Evolutionary conservation across 805 yeast species (phyloP).

Genomic region (Teunomyces kruisii): DNA sequence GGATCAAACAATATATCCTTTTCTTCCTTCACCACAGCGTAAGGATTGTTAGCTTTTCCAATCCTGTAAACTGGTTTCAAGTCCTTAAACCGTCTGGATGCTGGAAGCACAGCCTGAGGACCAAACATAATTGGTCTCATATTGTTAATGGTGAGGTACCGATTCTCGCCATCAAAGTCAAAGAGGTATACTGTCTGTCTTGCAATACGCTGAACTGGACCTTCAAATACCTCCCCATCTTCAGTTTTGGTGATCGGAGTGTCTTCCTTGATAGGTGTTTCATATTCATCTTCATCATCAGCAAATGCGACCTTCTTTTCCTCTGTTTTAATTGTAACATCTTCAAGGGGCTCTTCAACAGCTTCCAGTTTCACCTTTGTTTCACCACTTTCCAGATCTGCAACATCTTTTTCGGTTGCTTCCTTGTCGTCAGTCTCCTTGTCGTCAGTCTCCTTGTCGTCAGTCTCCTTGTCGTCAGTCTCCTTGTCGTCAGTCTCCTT

Average conservation of each 20-base stretch:
- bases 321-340: not conserved
- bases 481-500: no score
- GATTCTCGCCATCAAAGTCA: slow-evolving; percentile 41
- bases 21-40: slow-evolving; percentile 31
- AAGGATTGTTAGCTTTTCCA: slow-evolving; percentile 38
- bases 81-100: slow-evolving; percentile 53
- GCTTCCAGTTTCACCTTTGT: slow-evolving; percentile 1
- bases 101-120: slow-evolving; percentile 50
- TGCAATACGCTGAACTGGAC: slow-evolving; percentile 65
- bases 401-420: not conserved
- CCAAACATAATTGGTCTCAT: slow-evolving; percentile 56
- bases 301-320: not conserved
- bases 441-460: no score
- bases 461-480: no score
- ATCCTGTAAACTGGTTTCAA: slow-evolving; percentile 51
- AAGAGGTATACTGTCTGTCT: slow-evolving; percentile 55
- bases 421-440: slow-evolving; percentile 8
- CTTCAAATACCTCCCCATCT: slow-evolving; percentile 44
- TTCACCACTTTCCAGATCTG: not conserved
- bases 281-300: not conserved
- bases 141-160: slow-evolving; percentile 14
- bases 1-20: slow-evolving; percentile 35
- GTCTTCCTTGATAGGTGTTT: not conserved
- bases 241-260: not conserved
- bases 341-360: not conserved